phyloP scores from a whole-genome alignment of 106 monocot species.

The Iris macrosiphon region DNA sequence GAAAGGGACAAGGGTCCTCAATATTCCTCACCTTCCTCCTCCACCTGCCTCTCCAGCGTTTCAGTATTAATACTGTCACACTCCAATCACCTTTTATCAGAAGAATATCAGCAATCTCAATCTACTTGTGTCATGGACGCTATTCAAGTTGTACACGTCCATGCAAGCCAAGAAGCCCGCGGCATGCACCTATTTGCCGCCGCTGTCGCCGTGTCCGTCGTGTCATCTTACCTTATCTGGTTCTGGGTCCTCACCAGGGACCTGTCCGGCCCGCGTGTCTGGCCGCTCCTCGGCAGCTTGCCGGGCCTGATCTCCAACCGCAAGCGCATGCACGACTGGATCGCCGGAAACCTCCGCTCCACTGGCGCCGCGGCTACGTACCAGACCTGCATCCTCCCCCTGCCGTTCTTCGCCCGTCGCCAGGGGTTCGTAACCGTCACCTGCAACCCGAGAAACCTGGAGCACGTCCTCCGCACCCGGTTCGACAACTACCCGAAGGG shows the following conservation, averaged over 20 bases:
- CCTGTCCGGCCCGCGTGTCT: constrained; percentile 41
- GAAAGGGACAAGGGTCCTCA: no score
- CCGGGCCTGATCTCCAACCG: constrained; percentile 41
- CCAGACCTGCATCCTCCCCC: constrained; percentile 60
- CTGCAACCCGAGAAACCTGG: constrained; percentile 75
- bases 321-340: constrained; percentile 60
- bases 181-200: neutral
- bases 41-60: no score
- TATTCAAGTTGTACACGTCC: neutral
- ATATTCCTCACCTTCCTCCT: no score
- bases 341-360: constrained; percentile 42
- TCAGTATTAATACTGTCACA: no score
- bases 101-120: no score
- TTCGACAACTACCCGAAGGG: constrained; percentile 91
- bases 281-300: constrained; percentile 57
- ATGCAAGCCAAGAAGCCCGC: neutral
- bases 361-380: constrained; percentile 49
- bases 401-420: constrained; percentile 32
- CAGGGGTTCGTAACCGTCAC: constrained; percentile 80
- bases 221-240: constrained; percentile 39
- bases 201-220: constrained; percentile 1
- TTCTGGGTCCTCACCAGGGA: constrained; percentile 30
- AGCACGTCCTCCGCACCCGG: constrained; percentile 64
- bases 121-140: no score
- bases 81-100: no score